Conservation (phyloP, 805 yeast genomes). For the Saccharomyces jurei region DNA sequence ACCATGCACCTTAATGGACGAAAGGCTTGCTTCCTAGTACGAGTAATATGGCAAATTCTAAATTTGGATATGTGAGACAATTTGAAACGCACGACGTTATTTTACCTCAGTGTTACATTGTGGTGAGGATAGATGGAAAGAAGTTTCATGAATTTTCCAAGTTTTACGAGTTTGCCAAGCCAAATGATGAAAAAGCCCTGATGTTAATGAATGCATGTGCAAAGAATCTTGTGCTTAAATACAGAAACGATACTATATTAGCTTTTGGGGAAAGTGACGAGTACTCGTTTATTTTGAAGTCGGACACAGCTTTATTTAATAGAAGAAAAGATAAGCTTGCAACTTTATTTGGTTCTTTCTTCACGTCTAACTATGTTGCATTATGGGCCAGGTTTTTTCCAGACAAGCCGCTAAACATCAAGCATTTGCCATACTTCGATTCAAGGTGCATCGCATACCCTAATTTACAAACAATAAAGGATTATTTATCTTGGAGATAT, state of each 20-base stretch:
- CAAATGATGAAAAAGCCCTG: slow-evolving; percentile 76
- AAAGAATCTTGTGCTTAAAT: slow-evolving; percentile 46
- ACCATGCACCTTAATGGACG: neutral
- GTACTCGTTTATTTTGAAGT: slow-evolving; percentile 69
- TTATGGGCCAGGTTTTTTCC: slow-evolving; percentile 60
- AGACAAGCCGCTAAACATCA: slow-evolving; percentile 37
- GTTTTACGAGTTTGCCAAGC: slow-evolving; percentile 69
- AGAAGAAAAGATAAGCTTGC: slow-evolving; percentile 74
- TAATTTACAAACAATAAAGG: slow-evolving; percentile 47
- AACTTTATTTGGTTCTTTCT: slow-evolving; percentile 72
- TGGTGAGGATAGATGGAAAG: slow-evolving; percentile 85
- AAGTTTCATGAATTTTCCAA: slow-evolving; percentile 84
- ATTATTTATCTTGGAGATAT: slow-evolving; percentile 90
- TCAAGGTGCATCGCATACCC: slow-evolving; percentile 88
- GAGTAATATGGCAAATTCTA: slow-evolving; percentile 64
- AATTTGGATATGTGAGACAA: slow-evolving; percentile 76
- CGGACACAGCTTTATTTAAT: slow-evolving; percentile 62
- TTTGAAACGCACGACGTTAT: slow-evolving; percentile 71
- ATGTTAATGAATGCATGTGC: slow-evolving; percentile 80
- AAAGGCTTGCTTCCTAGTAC: neutral
- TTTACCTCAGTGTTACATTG: slow-evolving; percentile 73
- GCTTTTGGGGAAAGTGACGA: slow-evolving; percentile 97
- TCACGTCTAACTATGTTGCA: slow-evolving; percentile 65
- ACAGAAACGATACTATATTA: slow-evolving; percentile 61
- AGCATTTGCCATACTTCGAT: slow-evolving; percentile 77